These are phyloP conservation scores for Carpinus fangiana DNA, from an alignment of 306 rosid species.

Conservation along the genomic window DNA sequence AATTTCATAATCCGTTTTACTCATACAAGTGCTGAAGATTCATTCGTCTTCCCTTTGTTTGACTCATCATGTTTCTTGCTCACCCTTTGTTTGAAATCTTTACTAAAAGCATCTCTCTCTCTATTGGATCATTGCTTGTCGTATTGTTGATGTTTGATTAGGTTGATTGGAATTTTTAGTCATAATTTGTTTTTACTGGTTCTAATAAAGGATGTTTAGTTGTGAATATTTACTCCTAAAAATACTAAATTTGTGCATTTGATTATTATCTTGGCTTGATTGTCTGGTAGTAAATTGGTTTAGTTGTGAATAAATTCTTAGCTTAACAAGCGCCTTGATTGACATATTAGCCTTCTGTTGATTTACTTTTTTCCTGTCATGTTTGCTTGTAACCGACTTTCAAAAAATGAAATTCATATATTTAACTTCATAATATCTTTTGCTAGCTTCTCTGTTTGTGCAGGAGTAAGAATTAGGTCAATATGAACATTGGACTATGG, in stretches of 20 bases:
- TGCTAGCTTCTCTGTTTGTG: neutral
- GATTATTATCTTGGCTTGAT: neutral
- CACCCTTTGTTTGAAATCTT: neutral
- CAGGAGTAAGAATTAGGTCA: neutral
- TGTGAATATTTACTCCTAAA: neutral
- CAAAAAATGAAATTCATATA: neutral
- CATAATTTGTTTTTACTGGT: neutral
- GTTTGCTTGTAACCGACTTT: neutral
- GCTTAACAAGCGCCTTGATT: neutral
- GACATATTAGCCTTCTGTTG: neutral
- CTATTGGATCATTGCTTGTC: neutral
- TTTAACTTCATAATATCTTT: neutral
- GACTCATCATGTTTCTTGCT: neutral
- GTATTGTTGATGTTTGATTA: neutral
- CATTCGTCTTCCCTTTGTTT: neutral
- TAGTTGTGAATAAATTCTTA: neutral
- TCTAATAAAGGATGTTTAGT: neutral
- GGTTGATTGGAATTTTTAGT: neutral
- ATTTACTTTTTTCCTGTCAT: neutral
- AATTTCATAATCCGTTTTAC: neutral
- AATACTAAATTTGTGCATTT: neutral
- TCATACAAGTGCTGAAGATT: neutral
- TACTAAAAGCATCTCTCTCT: neutral
- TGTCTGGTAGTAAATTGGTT: neutral
- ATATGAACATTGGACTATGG: neutral